Conservation (phyloP, 2,329 filamentous ascomycete species). For the Penicillium thymicola region DNA sequence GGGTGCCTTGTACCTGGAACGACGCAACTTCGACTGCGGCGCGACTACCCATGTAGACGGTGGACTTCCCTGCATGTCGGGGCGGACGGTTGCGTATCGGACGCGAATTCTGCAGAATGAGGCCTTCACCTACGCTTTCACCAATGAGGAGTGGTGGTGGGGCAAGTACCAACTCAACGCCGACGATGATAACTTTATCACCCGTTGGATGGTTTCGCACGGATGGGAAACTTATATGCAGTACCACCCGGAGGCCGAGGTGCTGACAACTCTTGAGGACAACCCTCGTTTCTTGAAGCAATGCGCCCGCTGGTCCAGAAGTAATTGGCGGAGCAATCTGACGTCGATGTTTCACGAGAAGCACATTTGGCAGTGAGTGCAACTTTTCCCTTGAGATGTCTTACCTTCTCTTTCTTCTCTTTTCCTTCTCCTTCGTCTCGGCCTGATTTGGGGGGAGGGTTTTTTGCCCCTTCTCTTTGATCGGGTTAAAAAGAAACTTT, state of each 20-base stretch:
- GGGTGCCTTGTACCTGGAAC: slow-evolving; percentile 85
- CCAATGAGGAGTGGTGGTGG: slow-evolving; percentile 78
- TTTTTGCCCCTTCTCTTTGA: neutral
- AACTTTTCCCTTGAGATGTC: slow-evolving; percentile 7
- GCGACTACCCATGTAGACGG: slow-evolving; percentile 93
- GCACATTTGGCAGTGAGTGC: slow-evolving; percentile 79
- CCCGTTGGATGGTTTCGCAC: slow-evolving; percentile 89
- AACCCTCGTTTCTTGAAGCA: slow-evolving; percentile 87
- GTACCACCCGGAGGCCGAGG: slow-evolving; percentile 84
- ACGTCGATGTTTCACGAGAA: slow-evolving; percentile 82
- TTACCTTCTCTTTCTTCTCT: slow-evolving; percentile 6
- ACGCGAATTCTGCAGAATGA: slow-evolving; percentile 82
- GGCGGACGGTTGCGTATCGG: slow-evolving; percentile 87
- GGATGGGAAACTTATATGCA: slow-evolving; percentile 94
- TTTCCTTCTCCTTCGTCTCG: neutral
- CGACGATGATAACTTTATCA: slow-evolving; percentile 98
- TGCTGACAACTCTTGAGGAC: slow-evolving; percentile 89
- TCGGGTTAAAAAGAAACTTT: neutral
- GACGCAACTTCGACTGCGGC: slow-evolving; percentile 94
- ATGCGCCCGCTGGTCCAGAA: slow-evolving; percentile 90
- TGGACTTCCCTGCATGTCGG: slow-evolving; percentile 94
- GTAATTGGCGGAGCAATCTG: slow-evolving; percentile 96
- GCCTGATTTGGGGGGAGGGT: no score
- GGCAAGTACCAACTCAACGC: slow-evolving; percentile 85
- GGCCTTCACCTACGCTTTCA: slow-evolving; percentile 83